Base-by-base conservation (phyloP, 2,329 filamentous ascomycete species). In the Davidsoniella eucalypti region DNA sequence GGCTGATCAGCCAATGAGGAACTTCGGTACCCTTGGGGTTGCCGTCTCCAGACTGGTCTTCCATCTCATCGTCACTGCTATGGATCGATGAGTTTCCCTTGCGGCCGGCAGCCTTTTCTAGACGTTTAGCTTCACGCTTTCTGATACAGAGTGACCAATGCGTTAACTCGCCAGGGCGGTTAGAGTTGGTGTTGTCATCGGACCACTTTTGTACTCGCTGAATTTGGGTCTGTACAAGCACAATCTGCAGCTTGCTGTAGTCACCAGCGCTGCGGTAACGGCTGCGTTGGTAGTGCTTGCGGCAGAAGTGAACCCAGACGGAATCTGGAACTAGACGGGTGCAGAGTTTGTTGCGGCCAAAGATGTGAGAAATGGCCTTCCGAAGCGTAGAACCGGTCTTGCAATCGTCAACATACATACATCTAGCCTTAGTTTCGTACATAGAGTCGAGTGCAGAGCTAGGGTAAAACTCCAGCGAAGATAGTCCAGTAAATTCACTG, bases 341-440 rank as follows among this genome's bases (percentile, higher is more conserved):
- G 58, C 78, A 82, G 6, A 75, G 70, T 64, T 92, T 92, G 69
- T 92, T 92, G 37, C 86, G 76, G 18, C 85, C 85, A 57, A 90
- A 90, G 50, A 88, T 75, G 59, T 92, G 84, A 0, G 82, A 87
- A 53, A 90, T 82, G 4, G 82, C 78, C 64, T 90, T 90, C 44
- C 85, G 76, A 21, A 73, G 72, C 50, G 75, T 70, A 4, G 76
- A 78, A 3, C 70, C 70, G 0, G 76, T 80, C 43, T 74, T 69
- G 58, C 78, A 82, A 54, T 73, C 67, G 1, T 54, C 52, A 17
- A 54, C 54, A 18, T 54, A 52, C 50, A 54, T 52, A 47, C 54
- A 50, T 44, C 50, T 47, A 17, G 52, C 47, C 47, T 53, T 52
- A 17, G 46, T 44, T 23, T 52, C 51, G 12, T 52, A 52, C 47